Percentiles rank a stretch among this genome's conserved stretches.
Evolutionary conservation across 306 rosid genomes (phyloP).

Genomic region (Rubus parviflorus): DNA sequence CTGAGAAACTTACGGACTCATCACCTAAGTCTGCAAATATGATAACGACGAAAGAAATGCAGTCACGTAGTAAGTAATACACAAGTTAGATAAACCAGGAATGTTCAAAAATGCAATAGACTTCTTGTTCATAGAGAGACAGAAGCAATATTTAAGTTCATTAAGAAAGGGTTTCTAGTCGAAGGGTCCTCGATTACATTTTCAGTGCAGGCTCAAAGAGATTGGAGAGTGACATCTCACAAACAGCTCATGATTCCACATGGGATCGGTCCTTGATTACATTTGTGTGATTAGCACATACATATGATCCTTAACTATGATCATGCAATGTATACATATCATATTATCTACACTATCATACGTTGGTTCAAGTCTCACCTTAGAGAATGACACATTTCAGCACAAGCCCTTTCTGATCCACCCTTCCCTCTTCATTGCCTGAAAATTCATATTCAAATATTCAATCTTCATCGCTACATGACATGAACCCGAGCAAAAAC

Average conservation of each 20-base stretch:
- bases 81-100: neutral
- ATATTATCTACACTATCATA: slow-evolving; percentile 49
- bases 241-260: slow-evolving; percentile 41
- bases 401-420: slow-evolving; percentile 87
- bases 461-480: slow-evolving; percentile 19
- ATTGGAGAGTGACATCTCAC: slow-evolving; percentile 18
- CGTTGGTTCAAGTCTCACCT: slow-evolving; percentile 39
- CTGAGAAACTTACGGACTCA: neutral
- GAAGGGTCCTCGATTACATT: slow-evolving; percentile 15
- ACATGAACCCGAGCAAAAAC: neutral
- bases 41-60: neutral
- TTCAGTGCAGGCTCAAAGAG: slow-evolving; percentile 13
- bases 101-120: neutral
- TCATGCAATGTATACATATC: slow-evolving; percentile 32
- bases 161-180: too few species aligned
- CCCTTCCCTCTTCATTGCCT: slow-evolving; percentile 90
- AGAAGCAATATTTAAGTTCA: too few species aligned
- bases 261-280: slow-evolving; percentile 39
- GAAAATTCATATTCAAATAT: slow-evolving; percentile 21
- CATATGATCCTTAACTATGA: slow-evolving; percentile 28
- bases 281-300: slow-evolving; percentile 42
- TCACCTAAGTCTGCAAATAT: slow-evolving; percentile 16
- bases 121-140: neutral
- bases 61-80: neutral
- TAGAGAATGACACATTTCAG: slow-evolving; percentile 79